These are phyloP conservation scores for Leccinum barrowsii DNA, from an alignment of 768 basidiomycete genomes.

Conservation along the genomic window DNA sequence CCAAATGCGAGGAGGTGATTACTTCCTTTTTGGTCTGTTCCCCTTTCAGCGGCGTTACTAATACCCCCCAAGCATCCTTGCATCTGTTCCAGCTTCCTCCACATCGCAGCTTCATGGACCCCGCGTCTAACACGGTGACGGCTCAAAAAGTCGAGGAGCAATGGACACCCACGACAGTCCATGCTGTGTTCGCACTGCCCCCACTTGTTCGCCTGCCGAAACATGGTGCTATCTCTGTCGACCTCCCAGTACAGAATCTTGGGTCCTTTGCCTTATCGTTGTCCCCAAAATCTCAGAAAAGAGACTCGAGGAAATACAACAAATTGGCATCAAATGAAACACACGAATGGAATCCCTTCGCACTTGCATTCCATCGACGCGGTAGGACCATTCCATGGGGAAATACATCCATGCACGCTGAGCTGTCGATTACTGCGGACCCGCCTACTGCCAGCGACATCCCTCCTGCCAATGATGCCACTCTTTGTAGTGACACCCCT, in stretches of 20 bases:
- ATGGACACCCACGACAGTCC: constrained; percentile 10
- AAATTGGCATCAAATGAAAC: neutral
- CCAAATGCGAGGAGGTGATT: constrained; percentile 8
- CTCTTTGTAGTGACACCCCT: neutral
- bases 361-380: constrained; percentile 12
- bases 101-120: too few relatives aligned
- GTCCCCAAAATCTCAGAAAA: neutral
- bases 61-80: neutral
- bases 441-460: neutral
- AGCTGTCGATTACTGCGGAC: constrained; percentile 1
- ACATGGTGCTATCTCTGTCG: neutral
- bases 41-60: too few relatives aligned
- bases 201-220: neutral
- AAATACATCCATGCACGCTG: constrained; percentile 13
- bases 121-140: neutral
- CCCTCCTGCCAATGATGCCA: neutral
- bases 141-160: constrained; percentile 11
- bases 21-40: too few relatives aligned
- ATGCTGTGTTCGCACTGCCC: neutral
- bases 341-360: constrained; percentile 3
- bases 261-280: constrained; percentile 18
- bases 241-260: constrained; percentile 7
- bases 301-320: neutral
- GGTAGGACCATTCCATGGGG: constrained; percentile 5
- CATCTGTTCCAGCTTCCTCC: too few relatives aligned